Base-by-base conservation (phyloP, 805 yeast species). In the Tetrapisispora nanseiensis region DNA sequence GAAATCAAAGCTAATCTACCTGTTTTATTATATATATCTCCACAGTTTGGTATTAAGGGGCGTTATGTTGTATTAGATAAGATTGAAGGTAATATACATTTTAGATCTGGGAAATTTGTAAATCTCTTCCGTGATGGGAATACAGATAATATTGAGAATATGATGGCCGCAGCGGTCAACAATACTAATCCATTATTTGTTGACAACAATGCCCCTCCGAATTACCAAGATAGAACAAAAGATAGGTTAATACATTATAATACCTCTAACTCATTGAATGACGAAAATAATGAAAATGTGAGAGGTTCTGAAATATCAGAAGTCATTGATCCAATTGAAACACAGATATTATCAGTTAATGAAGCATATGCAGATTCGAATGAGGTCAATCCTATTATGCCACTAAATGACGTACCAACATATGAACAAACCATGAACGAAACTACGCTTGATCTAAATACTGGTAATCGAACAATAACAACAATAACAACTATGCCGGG, bases 1-100 rank as follows among this genome's bases (percentile, higher is more conserved):
- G 97, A 89, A 61, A 69, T 90, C 41, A 70, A 95, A 22, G 95
- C 95, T 0, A 80, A 90, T 5, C 64, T 90, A 38, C 97, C 97
- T 0, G 71, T 89, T 4, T 71, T 70, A 26, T 57, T 84, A 18
- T 83, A 76, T 60, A 75, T 85, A 13, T 72, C 80, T 16, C 96
- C 97, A 2, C 80, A 81, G 51, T 81, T 86, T 6, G 71, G 81
- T 1, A 72, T 87, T 46, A 50, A 59, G 21, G 71, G 71, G 10
- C 52, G 71, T 21, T 54, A 52, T 36, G 66, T 67, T 8, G 46
- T 66, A 12, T 50, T 66, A 38, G 72, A 68, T 46, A 61, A 63
- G 37, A 34, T 39, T 22, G 52, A 57, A 21, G 70, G 70, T 2
- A 62, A 60, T 47, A 60, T 66, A n/a, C 72, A 68, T 49, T 68